Conservation (phyloP, 1,284 basidiomycete species). For the Flammula alnicola region DNA sequence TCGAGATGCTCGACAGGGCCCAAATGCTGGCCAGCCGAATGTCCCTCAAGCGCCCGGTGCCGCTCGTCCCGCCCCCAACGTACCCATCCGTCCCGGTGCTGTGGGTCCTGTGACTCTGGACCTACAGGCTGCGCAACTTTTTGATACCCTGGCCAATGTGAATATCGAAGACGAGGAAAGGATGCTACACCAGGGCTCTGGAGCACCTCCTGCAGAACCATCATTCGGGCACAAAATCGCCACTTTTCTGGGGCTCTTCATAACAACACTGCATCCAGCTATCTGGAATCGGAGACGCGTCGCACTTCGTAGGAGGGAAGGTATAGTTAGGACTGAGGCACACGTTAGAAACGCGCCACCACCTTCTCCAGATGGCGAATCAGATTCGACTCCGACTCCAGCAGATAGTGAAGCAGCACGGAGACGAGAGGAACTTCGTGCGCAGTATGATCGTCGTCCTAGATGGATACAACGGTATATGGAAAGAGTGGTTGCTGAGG, state of each 20-base stretch:
- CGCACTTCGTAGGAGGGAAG: constrained; percentile 66
- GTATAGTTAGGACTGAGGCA: constrained; percentile 68
- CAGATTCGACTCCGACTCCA: constrained; percentile 30
- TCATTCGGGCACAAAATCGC: constrained; percentile 51
- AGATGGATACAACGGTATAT: constrained; percentile 70
- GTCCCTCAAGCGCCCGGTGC: constrained; percentile 14
- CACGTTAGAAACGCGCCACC: constrained; percentile 47
- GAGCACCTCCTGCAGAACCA: constrained; percentile 43
- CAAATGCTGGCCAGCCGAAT: constrained; percentile 8
- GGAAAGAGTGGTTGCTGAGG: constrained; percentile 62
- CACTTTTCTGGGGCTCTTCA: constrained; percentile 61
- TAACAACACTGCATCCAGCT: constrained; percentile 73
- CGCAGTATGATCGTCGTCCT: constrained; percentile 55
- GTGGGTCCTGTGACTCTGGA: constrained; percentile 35
- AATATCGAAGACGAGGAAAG: constrained; percentile 62
- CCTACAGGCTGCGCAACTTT: constrained; percentile 35
- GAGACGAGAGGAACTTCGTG: constrained; percentile 46
- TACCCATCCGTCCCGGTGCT: constrained; percentile 23
- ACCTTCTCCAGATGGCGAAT: constrained; percentile 37
- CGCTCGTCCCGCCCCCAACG: constrained; percentile 19
- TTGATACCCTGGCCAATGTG: constrained; percentile 61
- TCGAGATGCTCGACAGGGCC: constrained; percentile 14
- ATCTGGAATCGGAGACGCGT: constrained; percentile 73
- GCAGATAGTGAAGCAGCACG: constrained; percentile 37
- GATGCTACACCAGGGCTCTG: constrained; percentile 42